Evolutionary conservation across 768 basidiomycete genomes (phyloP), one percentile per base, ranked within the genome.

Genomic region (Naganishia antarctica): DNA sequence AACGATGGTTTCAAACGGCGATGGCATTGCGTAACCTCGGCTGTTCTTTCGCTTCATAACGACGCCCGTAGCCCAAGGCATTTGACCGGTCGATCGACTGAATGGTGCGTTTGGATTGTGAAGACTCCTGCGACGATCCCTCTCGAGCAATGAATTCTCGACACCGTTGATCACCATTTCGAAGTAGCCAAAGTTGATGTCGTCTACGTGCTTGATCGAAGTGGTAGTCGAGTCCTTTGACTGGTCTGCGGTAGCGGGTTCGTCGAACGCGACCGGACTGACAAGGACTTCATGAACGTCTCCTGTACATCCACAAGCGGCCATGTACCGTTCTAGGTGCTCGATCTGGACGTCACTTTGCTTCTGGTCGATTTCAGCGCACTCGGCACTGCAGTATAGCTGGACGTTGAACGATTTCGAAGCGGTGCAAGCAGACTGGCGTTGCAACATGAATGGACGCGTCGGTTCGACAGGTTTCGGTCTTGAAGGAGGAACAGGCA

Each of bases 111-210:
- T 43, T 25, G 32, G 61, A 18, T 32, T 50, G 15, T 53, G 62
- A 0, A 57, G 25, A n/a, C 46, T 61, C 37, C 60, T 51, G 23
- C 65, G 49, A n/a, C 65, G 31, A 34, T 66, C 58, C 16, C 65
- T 9, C 31, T 66, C 65, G 18, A 62, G 41, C 21, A 66, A 25
- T 6, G 60, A 49, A 18, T 58, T 43, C 18, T 66, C 48, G 13
- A 66, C 65, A 7, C 65, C 65, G 21, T 48, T 34, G 21, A 60
- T 50, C 1, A 46, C 58, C 65, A 66, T 66, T 60, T 60, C 48
- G 32, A 66, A 66, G 51, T 66, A 66, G 15, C 62, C 62, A 53
- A 63, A 63, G 41, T 66, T 60, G 50, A 61, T 61, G 25, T 62
- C 49, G 51, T 61, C 49, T 26, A 31, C 50, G n/a, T n/a, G n/a